Evolutionary conservation across 305 asterid species (phyloP).

Genomic region (Fraxinus platypoda): DNA sequence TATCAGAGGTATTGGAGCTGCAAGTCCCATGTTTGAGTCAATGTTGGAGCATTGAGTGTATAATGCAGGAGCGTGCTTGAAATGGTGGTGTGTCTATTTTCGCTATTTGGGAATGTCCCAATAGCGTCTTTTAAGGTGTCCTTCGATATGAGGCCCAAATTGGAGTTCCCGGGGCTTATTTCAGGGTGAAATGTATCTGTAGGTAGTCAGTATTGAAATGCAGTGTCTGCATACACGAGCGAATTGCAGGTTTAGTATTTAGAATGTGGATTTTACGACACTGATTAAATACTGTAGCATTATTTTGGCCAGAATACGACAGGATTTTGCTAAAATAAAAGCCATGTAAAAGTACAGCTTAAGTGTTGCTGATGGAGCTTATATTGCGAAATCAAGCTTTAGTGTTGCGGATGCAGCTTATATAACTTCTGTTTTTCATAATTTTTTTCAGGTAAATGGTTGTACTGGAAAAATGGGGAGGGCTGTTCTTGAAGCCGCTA

Average conservation of each 20-base stretch:
- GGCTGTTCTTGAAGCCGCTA: conserved; percentile 89
- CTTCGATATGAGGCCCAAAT: neutral
- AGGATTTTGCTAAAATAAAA: neutral
- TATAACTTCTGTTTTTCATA: neutral
- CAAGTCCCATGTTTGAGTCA: neutral
- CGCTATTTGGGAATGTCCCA: neutral
- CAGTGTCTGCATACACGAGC: neutral
- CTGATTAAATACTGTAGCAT: neutral
- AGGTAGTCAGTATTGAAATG: neutral
- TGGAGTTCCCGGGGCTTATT: neutral
- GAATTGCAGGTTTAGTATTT: neutral
- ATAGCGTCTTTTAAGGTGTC: neutral
- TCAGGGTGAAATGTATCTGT: neutral
- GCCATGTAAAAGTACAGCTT: neutral
- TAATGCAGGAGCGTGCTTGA: neutral
- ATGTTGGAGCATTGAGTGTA: neutral
- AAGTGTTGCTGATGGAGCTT: neutral
- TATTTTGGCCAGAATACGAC: neutral
- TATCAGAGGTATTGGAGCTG: neutral
- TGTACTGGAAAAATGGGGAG: conserved; percentile 92
- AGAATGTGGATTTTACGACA: neutral
- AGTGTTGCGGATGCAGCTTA: neutral
- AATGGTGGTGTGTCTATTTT: neutral
- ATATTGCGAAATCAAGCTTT: neutral
- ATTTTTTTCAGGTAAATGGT: conserved; percentile 64